Evolutionary conservation across 768 basidiomycete species (phyloP).

Genomic region (Suillus brevipes): DNA sequence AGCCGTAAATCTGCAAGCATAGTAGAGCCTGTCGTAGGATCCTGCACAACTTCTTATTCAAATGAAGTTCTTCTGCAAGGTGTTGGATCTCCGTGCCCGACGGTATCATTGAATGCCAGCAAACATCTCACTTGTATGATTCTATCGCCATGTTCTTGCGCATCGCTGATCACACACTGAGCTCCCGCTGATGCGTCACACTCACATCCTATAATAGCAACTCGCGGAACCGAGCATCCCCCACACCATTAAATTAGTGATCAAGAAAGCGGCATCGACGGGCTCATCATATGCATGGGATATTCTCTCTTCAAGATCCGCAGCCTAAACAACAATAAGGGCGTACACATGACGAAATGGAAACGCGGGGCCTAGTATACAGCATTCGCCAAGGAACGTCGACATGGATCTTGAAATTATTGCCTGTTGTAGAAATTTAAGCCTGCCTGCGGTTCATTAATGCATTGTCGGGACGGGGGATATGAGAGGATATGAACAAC

Average conservation of each 20-base stretch:
- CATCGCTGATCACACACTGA: background rate
- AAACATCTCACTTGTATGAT: background rate
- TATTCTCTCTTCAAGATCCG: background rate
- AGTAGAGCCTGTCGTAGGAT: background rate
- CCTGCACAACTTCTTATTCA: no score
- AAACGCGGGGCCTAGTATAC: background rate
- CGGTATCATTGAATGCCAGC: background rate
- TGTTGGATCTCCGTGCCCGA: background rate
- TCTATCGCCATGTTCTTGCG: background rate
- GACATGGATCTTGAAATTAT: background rate
- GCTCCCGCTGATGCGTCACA: no score
- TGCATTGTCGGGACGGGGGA: background rate
- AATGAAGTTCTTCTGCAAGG: background rate
- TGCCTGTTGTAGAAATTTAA: background rate
- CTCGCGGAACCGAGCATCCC: background rate
- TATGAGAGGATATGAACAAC: background rate
- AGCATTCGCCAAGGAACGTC: no score
- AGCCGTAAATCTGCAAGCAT: background rate
- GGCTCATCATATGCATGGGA: no score
- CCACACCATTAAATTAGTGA: background rate
- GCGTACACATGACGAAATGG: background rate
- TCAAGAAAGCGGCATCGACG: background rate
- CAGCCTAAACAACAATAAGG: background rate
- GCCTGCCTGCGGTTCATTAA: background rate
- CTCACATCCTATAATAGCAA: background rate